Evolutionary conservation across 768 basidiomycete genomes (phyloP), one percentile per base, ranked within the genome.

Genomic region (Termitomyces titanicus): DNA sequence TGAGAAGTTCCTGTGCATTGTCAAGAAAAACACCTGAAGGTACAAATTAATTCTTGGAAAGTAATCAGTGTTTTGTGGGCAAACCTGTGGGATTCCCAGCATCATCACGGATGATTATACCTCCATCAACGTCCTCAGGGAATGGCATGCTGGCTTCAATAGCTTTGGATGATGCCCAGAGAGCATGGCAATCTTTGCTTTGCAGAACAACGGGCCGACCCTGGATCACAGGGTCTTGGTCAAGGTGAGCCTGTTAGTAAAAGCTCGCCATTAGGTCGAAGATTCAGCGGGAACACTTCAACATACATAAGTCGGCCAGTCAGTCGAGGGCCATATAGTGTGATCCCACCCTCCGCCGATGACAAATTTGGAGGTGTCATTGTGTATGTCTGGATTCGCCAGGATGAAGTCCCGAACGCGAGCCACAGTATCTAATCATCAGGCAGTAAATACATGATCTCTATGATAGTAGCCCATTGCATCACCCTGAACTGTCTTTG

Each of bases 261-360:
- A 31, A n/a, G n/a, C n/a, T n/a, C n/a, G 24, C 25, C 38, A 20
- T 48, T n/a, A 45, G 6, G 29, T 22, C 3, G 22, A 31, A 49
- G 13, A 13, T 25, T 34, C 15, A 18, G 11, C 40, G 38, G 34
- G 52, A n/a, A 38, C 43, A 12, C 55, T 34, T 51, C 31, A 37
- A 73, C 81, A 54, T 63, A 91, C 92, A 55, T 84, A 79, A 42
- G 80, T 82, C 7, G 92, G 92, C 78, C 86, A 92, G 20, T 73
- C 70, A 29, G 73, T 68, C 18, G 66, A 66, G 8, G 79, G 72
- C 88, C 88, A 90, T 51, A 78, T 71, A 1, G 92, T 95, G 69
- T 96, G 94, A 67, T 96, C 91, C 93, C 94, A 96, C 1, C 94
- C 94, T 66, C 88, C 83, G 2, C 92, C 92, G 52, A 84, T 79